Evolutionary conservation across 441 rosid species (phyloP), one percentile per base, ranked within the genome.

Genomic region (Melastoma candidum): DNA sequence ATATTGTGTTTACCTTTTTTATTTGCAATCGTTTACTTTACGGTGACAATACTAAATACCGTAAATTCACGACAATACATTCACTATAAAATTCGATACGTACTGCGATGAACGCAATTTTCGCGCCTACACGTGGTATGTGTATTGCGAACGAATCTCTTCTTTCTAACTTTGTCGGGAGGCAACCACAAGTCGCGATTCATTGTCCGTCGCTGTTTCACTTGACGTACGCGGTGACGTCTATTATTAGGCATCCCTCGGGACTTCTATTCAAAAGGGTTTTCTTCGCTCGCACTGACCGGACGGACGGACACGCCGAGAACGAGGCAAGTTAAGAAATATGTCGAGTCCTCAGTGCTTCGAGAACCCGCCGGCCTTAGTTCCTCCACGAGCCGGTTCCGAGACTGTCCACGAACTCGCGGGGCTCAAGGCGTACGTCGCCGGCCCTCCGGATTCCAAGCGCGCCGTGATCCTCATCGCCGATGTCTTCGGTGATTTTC

Each of bases 331-430:
- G 22, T 17, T 17, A 17, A 17, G 22, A 17, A 26, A 50, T 25
- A 59, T 61, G 65, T 53, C 59, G 1, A 44, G 54, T 11, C 52
- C 58, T 12, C 59, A 61, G 65, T 61, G 65, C 12, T 53, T 61
- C 36, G 59, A 61, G 44, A 53, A 54, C 59, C 65, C 65, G 13
- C 65, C 65, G 4, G 48, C 58, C 47, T 61, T 24, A 46, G 52
- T 39, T 47, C 53, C 3, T 32, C 53, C 26, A n/a, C 53, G 59
- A 36, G 48, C 36, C 3, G 36, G 36, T 29, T 3, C 14, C 5
- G 65, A 58, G n/a, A 48, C 7, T 1, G 44, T 61, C 25, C 53
- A 53, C 39, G 59, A 47, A 4, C 27, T 61, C 14, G 59, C 58
- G 14, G 59, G 65, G 8, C 65, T 61, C 14, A 53, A 53, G 25